phyloP scores from a whole-genome alignment of 495 filamentous ascomycete species.

The Sabuloglossum arenarium region DNA sequence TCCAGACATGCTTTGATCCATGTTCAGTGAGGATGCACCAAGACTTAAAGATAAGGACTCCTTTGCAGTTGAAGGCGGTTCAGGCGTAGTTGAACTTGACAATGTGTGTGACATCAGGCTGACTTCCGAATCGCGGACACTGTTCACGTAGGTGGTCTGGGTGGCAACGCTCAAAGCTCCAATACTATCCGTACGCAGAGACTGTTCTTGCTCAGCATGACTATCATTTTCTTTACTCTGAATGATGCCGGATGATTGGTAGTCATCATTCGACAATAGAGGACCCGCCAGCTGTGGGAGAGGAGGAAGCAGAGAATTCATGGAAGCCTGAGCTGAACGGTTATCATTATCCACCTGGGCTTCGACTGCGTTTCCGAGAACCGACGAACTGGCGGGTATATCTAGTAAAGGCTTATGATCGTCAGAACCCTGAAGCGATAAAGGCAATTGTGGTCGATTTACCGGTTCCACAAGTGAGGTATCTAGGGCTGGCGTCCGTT shows the following conservation, averaged over 20 bases:
- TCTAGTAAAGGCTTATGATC: not conserved
- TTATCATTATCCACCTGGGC: not conserved
- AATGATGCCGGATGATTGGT: not conserved
- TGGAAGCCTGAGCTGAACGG: not conserved
- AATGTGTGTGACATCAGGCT: not conserved
- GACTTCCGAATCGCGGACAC: not conserved
- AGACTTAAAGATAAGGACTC: not conserved
- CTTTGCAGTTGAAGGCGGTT: not conserved
- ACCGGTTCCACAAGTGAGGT: not conserved
- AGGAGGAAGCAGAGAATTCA: not conserved
- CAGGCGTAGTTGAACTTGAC: not conserved
- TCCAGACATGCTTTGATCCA: constrained; percentile 16
- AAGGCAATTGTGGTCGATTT: not conserved
- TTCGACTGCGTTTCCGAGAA: not conserved
- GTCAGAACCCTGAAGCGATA: not conserved
- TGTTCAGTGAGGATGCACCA: not conserved
- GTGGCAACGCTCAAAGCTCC: constrained; percentile 2
- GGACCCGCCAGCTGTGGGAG: not conserved
- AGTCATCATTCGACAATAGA: not conserved
- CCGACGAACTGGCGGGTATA: not conserved
- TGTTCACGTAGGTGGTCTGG: not conserved
- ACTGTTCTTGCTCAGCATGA: not conserved
- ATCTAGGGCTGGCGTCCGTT: not conserved
- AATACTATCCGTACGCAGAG: constrained; percentile 1
- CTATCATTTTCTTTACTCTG: not conserved